A percentile compares a stretch with the other conserved stretches of the same genome.
Evolutionary conservation across 2,329 filamentous ascomycete species (phyloP).

Genomic region (Myriosclerotinia duriaeana): DNA sequence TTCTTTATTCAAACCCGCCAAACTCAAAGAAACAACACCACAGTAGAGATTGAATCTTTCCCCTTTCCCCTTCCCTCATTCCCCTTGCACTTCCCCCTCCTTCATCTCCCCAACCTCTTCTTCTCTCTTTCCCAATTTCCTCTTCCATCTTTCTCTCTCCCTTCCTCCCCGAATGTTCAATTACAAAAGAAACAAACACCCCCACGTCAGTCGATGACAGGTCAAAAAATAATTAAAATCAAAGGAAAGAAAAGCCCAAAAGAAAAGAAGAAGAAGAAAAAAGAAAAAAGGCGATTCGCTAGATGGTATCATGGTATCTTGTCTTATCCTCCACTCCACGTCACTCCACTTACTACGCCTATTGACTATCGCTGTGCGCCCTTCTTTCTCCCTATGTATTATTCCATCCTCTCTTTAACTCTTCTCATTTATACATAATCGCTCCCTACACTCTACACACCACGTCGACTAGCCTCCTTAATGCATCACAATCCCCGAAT

Average conservation of each 20-base stretch:
- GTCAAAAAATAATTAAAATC: conserved; percentile 8
- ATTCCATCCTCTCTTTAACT: background rate
- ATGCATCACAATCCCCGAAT: conserved; percentile 12
- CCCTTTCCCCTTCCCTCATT: background rate
- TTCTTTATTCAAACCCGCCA: background rate
- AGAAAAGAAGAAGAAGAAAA: background rate
- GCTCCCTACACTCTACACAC: background rate
- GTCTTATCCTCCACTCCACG: conserved; percentile 3
- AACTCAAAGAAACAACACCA: conserved; percentile 4
- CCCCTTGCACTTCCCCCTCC: no score
- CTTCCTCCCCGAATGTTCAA: background rate
- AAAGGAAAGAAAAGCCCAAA: conserved; percentile 4
- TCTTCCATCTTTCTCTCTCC: background rate
- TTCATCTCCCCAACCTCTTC: background rate
- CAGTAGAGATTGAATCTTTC: conserved; percentile 3
- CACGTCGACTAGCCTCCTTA: background rate
- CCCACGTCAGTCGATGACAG: conserved; percentile 11
- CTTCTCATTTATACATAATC: background rate
- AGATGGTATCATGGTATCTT: conserved; percentile 25
- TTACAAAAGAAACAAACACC: conserved; percentile 8
- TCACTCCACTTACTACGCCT: conserved; percentile 5
- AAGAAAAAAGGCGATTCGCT: conserved; percentile 20
- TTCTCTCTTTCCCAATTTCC: background rate
- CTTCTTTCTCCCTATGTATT: background rate
- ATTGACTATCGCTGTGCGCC: background rate